A percentile compares a stretch with the other conserved stretches of the same genome.
These are phyloP conservation scores for Graphium sp. DNA, from an alignment of 2,329 filamentous ascomycete species.

Conservation along the genomic window DNA sequence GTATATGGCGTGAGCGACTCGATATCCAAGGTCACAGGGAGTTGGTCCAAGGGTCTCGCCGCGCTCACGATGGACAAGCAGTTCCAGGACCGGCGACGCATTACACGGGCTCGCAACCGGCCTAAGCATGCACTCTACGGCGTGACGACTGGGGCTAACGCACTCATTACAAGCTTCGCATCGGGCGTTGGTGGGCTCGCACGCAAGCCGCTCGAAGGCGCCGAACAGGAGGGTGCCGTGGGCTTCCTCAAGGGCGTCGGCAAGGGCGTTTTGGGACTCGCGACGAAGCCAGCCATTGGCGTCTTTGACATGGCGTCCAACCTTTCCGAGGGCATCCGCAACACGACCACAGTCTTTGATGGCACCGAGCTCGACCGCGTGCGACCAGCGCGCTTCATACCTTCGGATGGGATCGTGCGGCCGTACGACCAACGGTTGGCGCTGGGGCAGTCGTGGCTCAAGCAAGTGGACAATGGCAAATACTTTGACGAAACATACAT, in stretches of 20 bases:
- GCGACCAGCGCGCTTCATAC: conserved; percentile 83
- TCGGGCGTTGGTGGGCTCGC: conserved; percentile 89
- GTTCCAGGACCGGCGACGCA: conserved; percentile 90
- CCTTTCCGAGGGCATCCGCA: conserved; percentile 91
- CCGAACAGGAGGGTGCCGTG: conserved; percentile 82
- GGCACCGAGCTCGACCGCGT: conserved; percentile 87
- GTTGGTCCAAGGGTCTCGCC: conserved; percentile 88
- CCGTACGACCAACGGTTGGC: conserved; percentile 92
- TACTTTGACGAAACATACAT: conserved; percentile 98
- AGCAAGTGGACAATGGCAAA: conserved; percentile 92
- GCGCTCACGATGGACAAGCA: conserved; percentile 96
- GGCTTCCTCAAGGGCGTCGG: conserved; percentile 97
- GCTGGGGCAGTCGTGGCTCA: conserved; percentile 95
- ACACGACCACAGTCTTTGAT: conserved; percentile 97
- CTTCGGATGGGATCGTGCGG: conserved; percentile 80
- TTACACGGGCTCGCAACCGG: conserved; percentile 80
- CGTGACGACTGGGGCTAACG: conserved; percentile 88
- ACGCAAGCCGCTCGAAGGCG: conserved; percentile 84
- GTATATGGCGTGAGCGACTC: conserved; percentile 96
- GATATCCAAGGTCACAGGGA: conserved; percentile 94
- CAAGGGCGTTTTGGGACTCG: conserved; percentile 84
- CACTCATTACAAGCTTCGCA: conserved; percentile 79
- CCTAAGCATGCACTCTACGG: conserved; percentile 96
- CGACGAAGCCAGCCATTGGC: conserved; percentile 91
- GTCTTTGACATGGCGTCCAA: conserved; percentile 95